Evolutionary conservation across 345 rosid species (phyloP).

Genomic region (Garcia nutans): DNA sequence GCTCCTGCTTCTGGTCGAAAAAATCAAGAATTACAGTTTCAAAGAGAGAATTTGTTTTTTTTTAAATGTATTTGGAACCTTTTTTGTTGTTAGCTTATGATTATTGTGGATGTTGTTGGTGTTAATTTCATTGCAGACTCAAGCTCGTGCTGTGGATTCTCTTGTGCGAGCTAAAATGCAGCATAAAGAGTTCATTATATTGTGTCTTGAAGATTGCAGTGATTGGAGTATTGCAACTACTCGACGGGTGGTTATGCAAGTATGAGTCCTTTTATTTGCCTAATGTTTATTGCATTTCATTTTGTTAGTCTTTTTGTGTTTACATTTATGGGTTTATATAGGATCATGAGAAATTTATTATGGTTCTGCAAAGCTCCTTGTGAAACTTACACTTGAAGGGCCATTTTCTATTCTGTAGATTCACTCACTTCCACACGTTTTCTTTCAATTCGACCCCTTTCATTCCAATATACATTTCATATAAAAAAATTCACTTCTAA

Average conservation of each 20-base stretch:
- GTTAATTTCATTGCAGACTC: slow-evolving; percentile 46
- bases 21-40: slow-evolving; percentile 72
- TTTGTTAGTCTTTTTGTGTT: background rate
- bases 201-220: slow-evolving; percentile 95
- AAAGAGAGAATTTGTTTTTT: background rate
- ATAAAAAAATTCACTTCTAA: slow-evolving; percentile 5
- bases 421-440: slow-evolving; percentile 18
- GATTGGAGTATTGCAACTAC: slow-evolving; percentile 97
- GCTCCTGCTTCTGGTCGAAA: slow-evolving; percentile 88
- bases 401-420: background rate
- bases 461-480: background rate
- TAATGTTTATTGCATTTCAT: background rate
- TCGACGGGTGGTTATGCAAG: slow-evolving; percentile 90
- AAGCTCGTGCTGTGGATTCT: slow-evolving; percentile 92
- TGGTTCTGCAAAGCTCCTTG: background rate
- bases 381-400: background rate
- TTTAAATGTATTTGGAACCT: background rate
- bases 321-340: background rate
- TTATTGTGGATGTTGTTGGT: slow-evolving; percentile 12
- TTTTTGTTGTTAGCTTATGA: background rate
- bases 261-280: slow-evolving; percentile 30
- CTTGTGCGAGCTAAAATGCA: slow-evolving; percentile 92
- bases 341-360: background rate
- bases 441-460: background rate
- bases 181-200: slow-evolving; percentile 85